Conservation (phyloP, 352 stramenopile species). For the Globisporangium recalcitrans region DNA sequence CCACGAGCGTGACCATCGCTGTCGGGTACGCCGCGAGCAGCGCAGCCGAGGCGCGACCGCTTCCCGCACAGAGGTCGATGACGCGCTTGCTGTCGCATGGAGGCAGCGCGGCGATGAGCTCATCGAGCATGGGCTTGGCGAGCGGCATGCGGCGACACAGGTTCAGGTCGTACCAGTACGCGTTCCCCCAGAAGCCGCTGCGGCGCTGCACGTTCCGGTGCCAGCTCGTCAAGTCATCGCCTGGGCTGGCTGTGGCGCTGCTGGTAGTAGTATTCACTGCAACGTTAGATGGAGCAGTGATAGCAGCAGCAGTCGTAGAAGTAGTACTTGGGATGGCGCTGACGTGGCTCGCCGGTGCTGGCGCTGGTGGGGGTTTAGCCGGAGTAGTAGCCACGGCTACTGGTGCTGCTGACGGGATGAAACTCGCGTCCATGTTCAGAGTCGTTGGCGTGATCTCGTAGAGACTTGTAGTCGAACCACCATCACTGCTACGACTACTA, state of each 20-base stretch:
- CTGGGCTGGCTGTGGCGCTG: no score
- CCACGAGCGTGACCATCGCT: slow-evolving; percentile 45
- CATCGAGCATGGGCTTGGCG: slow-evolving; percentile 50
- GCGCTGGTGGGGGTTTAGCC: background rate
- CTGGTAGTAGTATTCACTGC: no score
- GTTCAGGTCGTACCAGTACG: slow-evolving; percentile 77
- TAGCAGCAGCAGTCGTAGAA: background rate
- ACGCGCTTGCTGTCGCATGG: slow-evolving; percentile 53
- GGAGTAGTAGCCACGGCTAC: background rate
- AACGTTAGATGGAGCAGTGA: background rate
- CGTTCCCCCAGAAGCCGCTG: slow-evolving; percentile 70
- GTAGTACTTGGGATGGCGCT: background rate
- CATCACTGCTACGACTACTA: background rate
- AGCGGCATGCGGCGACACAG: slow-evolving; percentile 51
- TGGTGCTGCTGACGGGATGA: background rate
- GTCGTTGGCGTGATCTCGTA: background rate
- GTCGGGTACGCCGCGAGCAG: slow-evolving; percentile 61
- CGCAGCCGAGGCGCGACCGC: slow-evolving; percentile 43
- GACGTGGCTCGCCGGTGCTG: background rate
- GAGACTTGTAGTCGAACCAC: background rate
- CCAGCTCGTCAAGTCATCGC: slow-evolving; percentile 29
- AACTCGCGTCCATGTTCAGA: background rate
- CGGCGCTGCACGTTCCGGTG: slow-evolving; percentile 51
- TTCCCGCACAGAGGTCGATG: slow-evolving; percentile 66
- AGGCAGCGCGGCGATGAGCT: slow-evolving; percentile 57